Conservation (phyloP, 2,329 filamentous ascomycete species). For the Fusarium sp. region DNA sequence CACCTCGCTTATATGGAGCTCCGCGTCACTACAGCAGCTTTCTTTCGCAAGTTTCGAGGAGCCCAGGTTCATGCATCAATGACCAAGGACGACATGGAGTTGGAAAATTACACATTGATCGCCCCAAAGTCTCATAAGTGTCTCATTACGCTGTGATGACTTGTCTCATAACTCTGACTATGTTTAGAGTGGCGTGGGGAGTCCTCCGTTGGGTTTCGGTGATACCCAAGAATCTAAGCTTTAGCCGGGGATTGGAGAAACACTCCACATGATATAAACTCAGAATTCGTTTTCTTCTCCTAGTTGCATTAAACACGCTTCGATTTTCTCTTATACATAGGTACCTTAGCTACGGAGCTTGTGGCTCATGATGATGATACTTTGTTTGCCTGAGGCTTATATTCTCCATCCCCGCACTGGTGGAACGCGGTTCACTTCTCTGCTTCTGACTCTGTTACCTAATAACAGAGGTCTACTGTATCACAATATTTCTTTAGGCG, state of each 20-base stretch:
- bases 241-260: too few species aligned
- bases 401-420: neutral
- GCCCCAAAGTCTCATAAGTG: neutral
- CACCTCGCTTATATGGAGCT: conserved; percentile 7
- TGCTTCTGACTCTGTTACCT: accelerated
- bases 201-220: too few species aligned
- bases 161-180: neutral
- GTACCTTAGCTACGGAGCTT: neutral
- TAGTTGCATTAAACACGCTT: too few species aligned
- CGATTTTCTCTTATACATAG: neutral
- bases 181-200: neutral
- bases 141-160: neutral
- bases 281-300: too few species aligned
- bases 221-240: too few species aligned
- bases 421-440: too few species aligned
- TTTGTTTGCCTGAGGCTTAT: neutral
- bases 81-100: neutral
- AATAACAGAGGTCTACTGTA: neutral
- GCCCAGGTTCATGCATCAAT: neutral
- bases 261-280: too few species aligned
- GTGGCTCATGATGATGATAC: accelerated
- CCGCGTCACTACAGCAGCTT: neutral
- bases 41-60: neutral
- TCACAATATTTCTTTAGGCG: neutral
- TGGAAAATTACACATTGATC: neutral